Base-by-base conservation (phyloP, 345 rosid species). In the Eucalyptus marginata region DNA sequence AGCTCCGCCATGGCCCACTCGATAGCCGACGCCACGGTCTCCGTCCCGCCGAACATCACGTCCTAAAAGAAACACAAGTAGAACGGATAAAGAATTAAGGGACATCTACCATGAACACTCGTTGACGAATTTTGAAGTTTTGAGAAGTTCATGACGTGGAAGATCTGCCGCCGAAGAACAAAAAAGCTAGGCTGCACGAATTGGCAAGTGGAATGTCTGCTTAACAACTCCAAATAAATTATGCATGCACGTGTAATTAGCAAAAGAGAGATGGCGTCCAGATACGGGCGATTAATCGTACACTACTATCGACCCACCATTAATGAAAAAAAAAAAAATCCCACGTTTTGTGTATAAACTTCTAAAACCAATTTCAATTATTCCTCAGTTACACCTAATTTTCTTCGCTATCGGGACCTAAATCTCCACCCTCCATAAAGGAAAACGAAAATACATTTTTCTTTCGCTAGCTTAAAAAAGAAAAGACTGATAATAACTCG, bases 31-130 rank as follows among this genome's bases (percentile, higher is more conserved):
- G 94, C 95, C 87, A 93, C 95, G 0, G 95, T 93, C 88, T 93
- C 95, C 7, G 95, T 93, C 89, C 95, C 95, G 51, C 94, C 95
- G 88, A 93, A 93, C 95, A 93, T 93, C 84, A 93, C 94, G 86
- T 93, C 95, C 95, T 93, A 86, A 29, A 40, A 15, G 40, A 43
- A 50, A 4, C 25, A 17, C 7, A 27, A 44, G 2, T 17, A 56
- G 9, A 10, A 13, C 29, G 14, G 3, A 24, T 5, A 16, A 85
- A 18, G 4, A 33, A 33, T 64, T 8, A 27, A 24, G 9, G 49
- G 49, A 54, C 89, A 49, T 43, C 44, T 22, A 44, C 46, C 27
- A 22, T 1, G 3, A 49, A 3, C 18, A 13, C 22, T 40, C 71
- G 14, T 43, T 43, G 40, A 71, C 36, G 27, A 84, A 46, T 84